Conservation (phyloP, 1,284 basidiomycete species). For the Hymenochaete sp. region DNA sequence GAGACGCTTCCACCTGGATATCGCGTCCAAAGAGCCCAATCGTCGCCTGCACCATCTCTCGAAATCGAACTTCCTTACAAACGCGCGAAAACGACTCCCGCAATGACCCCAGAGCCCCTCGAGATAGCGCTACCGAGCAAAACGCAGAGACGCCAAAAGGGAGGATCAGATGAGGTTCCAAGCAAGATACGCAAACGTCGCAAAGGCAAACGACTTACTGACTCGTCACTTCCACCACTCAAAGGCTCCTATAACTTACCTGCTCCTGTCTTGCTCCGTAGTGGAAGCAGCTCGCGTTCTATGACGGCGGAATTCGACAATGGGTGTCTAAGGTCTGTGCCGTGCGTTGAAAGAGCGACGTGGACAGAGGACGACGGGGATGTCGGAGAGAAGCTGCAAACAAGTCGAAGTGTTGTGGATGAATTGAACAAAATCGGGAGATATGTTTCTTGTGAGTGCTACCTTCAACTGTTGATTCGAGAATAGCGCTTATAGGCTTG, state of each 20-base stretch:
- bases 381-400: constrained; percentile 43
- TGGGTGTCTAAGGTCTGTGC: not conserved
- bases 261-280: constrained; percentile 37
- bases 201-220: not conserved
- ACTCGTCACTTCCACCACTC: constrained; percentile 30
- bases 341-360: constrained; percentile 34
- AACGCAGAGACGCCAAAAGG: no score
- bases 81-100: no score
- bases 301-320: constrained; percentile 28
- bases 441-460: constrained; percentile 55
- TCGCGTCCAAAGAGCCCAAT: no score
- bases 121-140: no score
- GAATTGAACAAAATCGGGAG: constrained; percentile 41
- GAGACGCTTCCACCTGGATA: no score
- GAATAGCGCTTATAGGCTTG: constrained; percentile 2
- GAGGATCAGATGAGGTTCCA: no score
- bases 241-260: constrained; percentile 21
- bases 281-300: constrained; percentile 42
- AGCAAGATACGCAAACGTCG: no score
- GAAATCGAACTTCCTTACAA: no score
- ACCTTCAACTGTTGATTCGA: constrained; percentile 1
- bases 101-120: no score
- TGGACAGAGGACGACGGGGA: constrained; percentile 42
- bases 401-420: constrained; percentile 52
- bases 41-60: no score